Conservation (phyloP, 257 asterid species). For the Thymus mandschuricus region DNA sequence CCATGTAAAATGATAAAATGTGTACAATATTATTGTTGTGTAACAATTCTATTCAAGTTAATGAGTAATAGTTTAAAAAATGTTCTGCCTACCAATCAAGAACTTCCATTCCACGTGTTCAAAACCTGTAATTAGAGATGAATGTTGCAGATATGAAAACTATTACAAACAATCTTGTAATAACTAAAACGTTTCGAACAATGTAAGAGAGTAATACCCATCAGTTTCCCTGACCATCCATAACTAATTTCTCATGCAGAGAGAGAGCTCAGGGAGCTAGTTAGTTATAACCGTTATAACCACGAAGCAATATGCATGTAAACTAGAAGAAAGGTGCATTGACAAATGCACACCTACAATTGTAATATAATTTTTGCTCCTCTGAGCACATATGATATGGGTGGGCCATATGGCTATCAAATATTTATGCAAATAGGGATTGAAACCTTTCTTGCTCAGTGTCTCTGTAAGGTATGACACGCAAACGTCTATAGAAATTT, state of each 20-base stretch:
- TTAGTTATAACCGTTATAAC: not conserved
- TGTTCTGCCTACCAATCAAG: too few relatives aligned
- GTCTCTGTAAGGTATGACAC: not conserved
- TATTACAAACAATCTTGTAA: not conserved
- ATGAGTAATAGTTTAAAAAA: not conserved
- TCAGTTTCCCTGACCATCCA: too few relatives aligned
- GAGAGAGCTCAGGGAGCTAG: slow-evolving; percentile 6
- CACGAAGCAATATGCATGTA: not conserved
- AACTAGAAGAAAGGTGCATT: not conserved
- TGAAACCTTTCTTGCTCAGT: not conserved
- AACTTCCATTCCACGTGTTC: not conserved
- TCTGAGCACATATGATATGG: not conserved
- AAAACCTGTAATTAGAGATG: not conserved
- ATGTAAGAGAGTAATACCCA: not conserved
- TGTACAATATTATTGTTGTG: not conserved
- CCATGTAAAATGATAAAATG: not conserved
- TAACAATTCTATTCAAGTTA: not conserved
- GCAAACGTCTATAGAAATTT: not conserved
- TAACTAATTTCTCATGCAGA: not conserved
- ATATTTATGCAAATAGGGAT: not conserved
- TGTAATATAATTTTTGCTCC: not conserved
- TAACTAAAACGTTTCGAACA: not conserved
- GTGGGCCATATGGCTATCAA: not conserved
- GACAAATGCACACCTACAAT: not conserved
- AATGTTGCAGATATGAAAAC: not conserved